Conservation (phyloP, 768 basidiomycete genomes). For the Amanita molliuscula region DNA sequence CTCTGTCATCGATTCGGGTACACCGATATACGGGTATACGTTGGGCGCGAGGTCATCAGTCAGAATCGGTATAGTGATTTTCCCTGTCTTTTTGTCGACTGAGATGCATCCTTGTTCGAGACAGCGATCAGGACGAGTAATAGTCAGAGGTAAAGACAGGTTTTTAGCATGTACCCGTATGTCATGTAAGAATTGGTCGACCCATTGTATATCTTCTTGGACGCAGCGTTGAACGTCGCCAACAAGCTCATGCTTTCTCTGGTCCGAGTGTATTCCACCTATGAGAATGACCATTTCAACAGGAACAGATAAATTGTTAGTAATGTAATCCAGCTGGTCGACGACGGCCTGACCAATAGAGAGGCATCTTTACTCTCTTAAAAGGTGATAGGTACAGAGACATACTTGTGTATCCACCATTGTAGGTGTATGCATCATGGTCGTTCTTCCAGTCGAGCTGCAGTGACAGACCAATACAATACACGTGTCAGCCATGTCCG, state of each 20-base stretch:
- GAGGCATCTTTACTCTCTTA: neutral
- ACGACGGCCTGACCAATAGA: neutral
- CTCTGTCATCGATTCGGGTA: neutral
- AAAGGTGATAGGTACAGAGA: too few species aligned
- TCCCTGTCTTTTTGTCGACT: constrained; percentile 2
- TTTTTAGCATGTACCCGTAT: too few species aligned
- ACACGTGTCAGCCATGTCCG: constrained; percentile 1
- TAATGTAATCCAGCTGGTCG: constrained; percentile 3
- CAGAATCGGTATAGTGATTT: constrained; percentile 5
- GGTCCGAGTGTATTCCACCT: constrained; percentile 14
- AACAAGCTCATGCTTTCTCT: constrained; percentile 21
- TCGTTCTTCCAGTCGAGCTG: constrained; percentile 3
- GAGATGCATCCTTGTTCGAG: too few species aligned
- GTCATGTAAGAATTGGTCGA: too few species aligned
- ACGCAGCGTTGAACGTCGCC: constrained; percentile 16
- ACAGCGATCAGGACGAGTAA: too few species aligned
- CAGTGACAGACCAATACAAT: constrained; percentile 4
- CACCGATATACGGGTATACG: neutral
- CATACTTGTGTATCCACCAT: constrained; percentile 2
- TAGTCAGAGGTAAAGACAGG: too few species aligned
- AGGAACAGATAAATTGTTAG: neutral
- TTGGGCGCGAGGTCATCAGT: neutral
- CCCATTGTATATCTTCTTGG: constrained; percentile 1
- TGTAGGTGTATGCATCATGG: constrained; percentile 3
- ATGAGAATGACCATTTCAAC: too few species aligned